Evolutionary conservation across 345 rosid genomes (phyloP).

Genomic region (Clarkia xantiana): DNA sequence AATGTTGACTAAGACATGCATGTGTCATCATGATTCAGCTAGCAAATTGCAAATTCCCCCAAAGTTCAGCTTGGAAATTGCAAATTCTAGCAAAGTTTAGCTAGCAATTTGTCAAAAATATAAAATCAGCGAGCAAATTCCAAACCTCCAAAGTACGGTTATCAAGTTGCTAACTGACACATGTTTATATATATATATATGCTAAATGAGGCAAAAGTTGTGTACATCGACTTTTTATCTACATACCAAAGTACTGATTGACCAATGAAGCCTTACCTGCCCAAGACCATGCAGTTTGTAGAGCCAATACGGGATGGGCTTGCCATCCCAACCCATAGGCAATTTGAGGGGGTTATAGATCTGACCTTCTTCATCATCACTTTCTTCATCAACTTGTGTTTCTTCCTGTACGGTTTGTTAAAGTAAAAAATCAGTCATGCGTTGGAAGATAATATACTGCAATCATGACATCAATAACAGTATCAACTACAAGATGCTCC

Average conservation of each 20-base stretch:
- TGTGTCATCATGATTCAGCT: no score
- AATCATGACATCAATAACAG: not conserved
- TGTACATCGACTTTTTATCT: not conserved
- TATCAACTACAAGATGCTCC: not conserved
- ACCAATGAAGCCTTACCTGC: slow-evolving; percentile 53
- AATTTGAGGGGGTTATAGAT: slow-evolving; percentile 86
- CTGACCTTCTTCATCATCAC: slow-evolving; percentile 95
- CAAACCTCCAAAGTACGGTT: no score
- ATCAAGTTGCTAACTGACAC: no score
- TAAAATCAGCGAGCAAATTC: no score
- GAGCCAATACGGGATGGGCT: slow-evolving; percentile 98
- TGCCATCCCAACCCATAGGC: slow-evolving; percentile 99
- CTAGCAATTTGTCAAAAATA: no score
- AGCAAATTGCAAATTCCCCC: no score
- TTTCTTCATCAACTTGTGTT: slow-evolving; percentile 76
- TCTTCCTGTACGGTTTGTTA: slow-evolving; percentile 51
- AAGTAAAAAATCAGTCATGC: not conserved
- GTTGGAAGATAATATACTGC: not conserved
- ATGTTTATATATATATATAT: no score
- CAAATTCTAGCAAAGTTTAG: no score
- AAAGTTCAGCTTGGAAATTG: no score
- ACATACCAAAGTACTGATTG: no score
- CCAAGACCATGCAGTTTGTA: slow-evolving; percentile 99
- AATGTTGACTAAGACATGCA: no score
- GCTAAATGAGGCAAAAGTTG: no score